phyloP scores from a whole-genome alignment of 2,329 filamentous ascomycete genomes.

The Colletotrichum destructivum region DNA sequence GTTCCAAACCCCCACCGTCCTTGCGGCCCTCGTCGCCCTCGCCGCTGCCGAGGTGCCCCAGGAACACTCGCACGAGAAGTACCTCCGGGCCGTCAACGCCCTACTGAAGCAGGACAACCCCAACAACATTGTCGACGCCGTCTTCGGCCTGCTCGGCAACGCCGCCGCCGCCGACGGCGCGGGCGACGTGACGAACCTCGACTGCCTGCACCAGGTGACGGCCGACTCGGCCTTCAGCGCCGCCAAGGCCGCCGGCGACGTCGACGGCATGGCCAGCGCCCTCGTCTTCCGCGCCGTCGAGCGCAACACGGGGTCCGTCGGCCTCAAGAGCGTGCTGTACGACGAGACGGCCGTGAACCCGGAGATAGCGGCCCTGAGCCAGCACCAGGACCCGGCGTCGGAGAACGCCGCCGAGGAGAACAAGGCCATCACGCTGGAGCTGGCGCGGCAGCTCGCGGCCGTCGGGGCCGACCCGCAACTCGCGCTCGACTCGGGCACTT shows the following conservation, averaged over 20 bases:
- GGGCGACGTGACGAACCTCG: slow-evolving; percentile 55
- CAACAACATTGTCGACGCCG: slow-evolving; percentile 64
- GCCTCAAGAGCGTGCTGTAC: slow-evolving; percentile 71
- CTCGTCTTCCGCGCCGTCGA: slow-evolving; percentile 70
- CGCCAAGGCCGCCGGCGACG: slow-evolving; percentile 68
- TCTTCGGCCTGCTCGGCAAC: slow-evolving; percentile 65
- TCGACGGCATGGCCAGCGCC: slow-evolving; percentile 66
- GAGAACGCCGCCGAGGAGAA: slow-evolving; percentile 69
- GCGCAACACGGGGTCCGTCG: slow-evolving; percentile 73
- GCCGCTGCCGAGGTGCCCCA: slow-evolving; percentile 64
- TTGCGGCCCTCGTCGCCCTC: slow-evolving; percentile 39
- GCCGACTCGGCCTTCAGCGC: slow-evolving; percentile 75
- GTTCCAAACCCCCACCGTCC: slow-evolving; percentile 36
- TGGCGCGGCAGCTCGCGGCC: slow-evolving; percentile 72
- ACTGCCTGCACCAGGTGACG: slow-evolving; percentile 72
- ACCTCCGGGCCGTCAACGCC: slow-evolving; percentile 61
- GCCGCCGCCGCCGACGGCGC: slow-evolving; percentile 58
- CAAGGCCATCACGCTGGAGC: slow-evolving; percentile 72
- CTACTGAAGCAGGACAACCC: slow-evolving; percentile 65
- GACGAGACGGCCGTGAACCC: slow-evolving; percentile 72
- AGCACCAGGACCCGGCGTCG: slow-evolving; percentile 79
- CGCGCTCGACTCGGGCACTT: slow-evolving; percentile 75
- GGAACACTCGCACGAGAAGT: slow-evolving; percentile 68
- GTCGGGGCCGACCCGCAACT: slow-evolving; percentile 75
- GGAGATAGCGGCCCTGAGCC: slow-evolving; percentile 74